Base-by-base conservation (phyloP, 176 grass and related monocot genomes). In the Canna indica region DNA sequence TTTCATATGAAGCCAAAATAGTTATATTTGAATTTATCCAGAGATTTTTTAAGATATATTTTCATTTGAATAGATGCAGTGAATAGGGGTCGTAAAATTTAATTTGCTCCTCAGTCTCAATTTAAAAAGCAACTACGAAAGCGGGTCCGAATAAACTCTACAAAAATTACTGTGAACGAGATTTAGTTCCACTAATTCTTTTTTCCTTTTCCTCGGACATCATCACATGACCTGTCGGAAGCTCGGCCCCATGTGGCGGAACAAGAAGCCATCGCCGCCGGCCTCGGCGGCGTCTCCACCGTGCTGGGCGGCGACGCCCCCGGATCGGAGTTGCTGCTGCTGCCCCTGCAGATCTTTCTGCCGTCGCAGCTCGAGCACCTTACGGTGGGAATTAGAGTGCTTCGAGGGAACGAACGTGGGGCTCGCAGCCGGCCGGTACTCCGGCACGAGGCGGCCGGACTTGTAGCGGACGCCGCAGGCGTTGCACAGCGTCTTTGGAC, bases 401-500 rank as follows among this genome's bases (percentile, higher is more conserved):
- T 65, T 96, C 7, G 92, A 78, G 69, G 76, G 76, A 31, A 85
- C 33, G 76, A 91, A 96, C 13, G 86, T 91, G 38, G 92, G 92
- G 70, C 92, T 96, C 61, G 88, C 85, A 2, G 92, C 88, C 10
- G 92, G 92, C 32, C 92, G 76, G 83, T 96, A 96, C 85, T 96
- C 88, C 18, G 88, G 92, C 60, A 96, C 92, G 27, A 96, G 85
- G 47, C 92, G 83, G 5, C 92, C 92, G 5, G 92, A 96, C 77
- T 96, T 96, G 85, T 83, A 91, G n/a, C 92, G 79, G 47, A 91
- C 92, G 18, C 92, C 92, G 73, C 92, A 96, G 27, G 92, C 92
- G 75, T 96, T 96, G 88, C 92, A 96, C 71, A 96, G 81, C 63
- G 92, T 96, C 88, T 96, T 96, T 17, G 92, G 92, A 7, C 92